phyloP scores from a whole-genome alignment of 768 basidiomycete genomes.

The Daedalea quercina region DNA sequence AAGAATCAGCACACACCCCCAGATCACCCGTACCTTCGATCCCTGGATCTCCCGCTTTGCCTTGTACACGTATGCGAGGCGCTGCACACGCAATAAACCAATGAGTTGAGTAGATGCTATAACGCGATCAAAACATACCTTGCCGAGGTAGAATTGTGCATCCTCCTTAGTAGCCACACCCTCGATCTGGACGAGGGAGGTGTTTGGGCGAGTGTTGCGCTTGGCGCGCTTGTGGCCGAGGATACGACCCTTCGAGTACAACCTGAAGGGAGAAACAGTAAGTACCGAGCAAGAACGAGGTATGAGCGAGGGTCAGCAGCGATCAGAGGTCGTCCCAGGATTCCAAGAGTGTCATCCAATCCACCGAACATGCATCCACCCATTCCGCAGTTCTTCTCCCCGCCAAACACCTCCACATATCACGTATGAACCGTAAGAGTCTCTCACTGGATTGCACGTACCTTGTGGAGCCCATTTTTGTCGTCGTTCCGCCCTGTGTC shows the following conservation, averaged over 20 bases:
- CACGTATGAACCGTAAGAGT: neutral
- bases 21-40: conserved; percentile 95
- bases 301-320: neutral
- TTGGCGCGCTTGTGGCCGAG: conserved; percentile 98
- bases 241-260: conserved; percentile 95
- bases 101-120: no score
- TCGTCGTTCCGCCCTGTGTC: conserved; percentile 26
- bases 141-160: conserved; percentile 97
- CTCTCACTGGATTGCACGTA: conserved; percentile 32
- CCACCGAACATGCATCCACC: conserved; percentile 40
- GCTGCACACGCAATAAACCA: conserved; percentile 37
- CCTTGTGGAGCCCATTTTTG: conserved; percentile 79
- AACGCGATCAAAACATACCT: conserved; percentile 51
- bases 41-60: conserved; percentile 93
- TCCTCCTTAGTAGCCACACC: conserved; percentile 91
- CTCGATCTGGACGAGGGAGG: conserved; percentile 94
- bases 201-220: conserved; percentile 94
- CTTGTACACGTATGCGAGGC: conserved; percentile 96
- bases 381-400: conserved; percentile 18
- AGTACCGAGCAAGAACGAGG: neutral
- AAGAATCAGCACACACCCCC: conserved; percentile 64
- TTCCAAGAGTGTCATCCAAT: conserved; percentile 23
- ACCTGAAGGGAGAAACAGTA: conserved; percentile 38
- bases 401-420: conserved; percentile 8
- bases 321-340: neutral